Evolutionary conservation across 192 early-diverging fungal species (phyloP).

Genomic region (Entomortierella parvispora): DNA sequence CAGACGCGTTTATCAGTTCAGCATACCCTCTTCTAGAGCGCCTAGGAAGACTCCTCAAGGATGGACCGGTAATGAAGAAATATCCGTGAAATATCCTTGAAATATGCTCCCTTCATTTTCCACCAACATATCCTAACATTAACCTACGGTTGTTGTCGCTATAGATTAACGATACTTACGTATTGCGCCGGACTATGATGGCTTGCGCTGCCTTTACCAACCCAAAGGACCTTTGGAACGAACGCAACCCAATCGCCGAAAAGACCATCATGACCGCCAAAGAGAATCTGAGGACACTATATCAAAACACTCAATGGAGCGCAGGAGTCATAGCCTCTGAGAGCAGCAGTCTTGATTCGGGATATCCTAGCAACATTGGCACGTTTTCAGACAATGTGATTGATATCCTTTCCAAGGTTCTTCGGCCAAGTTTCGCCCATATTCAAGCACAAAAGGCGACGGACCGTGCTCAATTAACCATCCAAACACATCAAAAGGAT

Average conservation of each 20-base stretch:
- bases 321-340: not conserved
- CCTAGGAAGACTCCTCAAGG: too few species aligned
- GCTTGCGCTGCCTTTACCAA: slow-evolving; percentile 42
- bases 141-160: not conserved
- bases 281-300: slow-evolving; percentile 15
- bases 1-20: too few species aligned
- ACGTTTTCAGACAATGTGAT: slow-evolving; percentile 35
- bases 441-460: slow-evolving; percentile 22
- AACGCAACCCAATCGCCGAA: not conserved
- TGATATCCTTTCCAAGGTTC: slow-evolving; percentile 29
- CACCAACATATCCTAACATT: too few species aligned
- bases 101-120: too few species aligned
- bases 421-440: slow-evolving; percentile 36
- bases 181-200: slow-evolving; percentile 33
- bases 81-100: too few species aligned
- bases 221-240: slow-evolving; percentile 29
- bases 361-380: slow-evolving; percentile 15
- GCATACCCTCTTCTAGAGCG: too few species aligned
- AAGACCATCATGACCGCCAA: not conserved
- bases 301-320: slow-evolving; percentile 28
- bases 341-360: not conserved
- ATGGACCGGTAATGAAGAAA: too few species aligned
- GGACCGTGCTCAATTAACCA: slow-evolving; percentile 17
- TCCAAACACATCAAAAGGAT: slow-evolving; percentile 23
- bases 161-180: slow-evolving; percentile 39